Percentiles rank a stretch among this genome's conserved stretches.
Evolutionary conservation across 495 filamentous ascomycete species (phyloP).

Genomic region (Penicillium canescens): DNA sequence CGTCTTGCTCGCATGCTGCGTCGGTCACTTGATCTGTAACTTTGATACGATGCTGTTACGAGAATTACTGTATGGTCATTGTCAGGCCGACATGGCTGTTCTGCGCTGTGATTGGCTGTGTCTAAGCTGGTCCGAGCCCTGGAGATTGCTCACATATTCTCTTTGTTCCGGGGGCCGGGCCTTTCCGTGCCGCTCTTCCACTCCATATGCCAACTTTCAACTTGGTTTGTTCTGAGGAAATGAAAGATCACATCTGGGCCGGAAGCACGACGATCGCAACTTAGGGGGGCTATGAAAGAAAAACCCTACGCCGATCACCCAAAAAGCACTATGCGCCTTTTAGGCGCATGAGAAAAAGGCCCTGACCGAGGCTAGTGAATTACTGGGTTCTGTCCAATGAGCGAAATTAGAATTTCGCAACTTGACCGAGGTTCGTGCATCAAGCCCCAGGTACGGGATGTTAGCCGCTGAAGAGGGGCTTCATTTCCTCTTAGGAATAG

Average conservation of each 20-base stretch:
- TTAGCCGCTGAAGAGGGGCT: conserved; percentile 13
- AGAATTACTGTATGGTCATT: conserved; percentile 32
- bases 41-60: neutral
- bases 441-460: conserved; percentile 29
- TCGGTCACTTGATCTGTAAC: conserved; percentile 64
- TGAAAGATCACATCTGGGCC: neutral
- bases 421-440: conserved; percentile 32
- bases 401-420: conserved; percentile 38
- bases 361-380: conserved; percentile 23
- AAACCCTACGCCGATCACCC: no score
- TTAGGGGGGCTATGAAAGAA: neutral
- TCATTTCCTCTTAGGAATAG: conserved; percentile 10
- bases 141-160: no score
- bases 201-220: conserved; percentile 9
- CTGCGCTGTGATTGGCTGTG: conserved; percentile 23
- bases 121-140: conserved; percentile 20
- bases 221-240: conserved; percentile 2
- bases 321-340: conserved; percentile 22
- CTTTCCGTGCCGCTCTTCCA: conserved; percentile 44
- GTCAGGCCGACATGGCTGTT: conserved; percentile 26
- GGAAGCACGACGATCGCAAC: conserved; percentile 4
- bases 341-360: conserved; percentile 24
- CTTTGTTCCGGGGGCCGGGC: conserved; percentile 35
- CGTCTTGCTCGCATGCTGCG: conserved; percentile 60
- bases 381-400: conserved; percentile 34